Base-by-base conservation (phyloP, 192 early-diverging fungal species). In the Coemansia sp. region DNA sequence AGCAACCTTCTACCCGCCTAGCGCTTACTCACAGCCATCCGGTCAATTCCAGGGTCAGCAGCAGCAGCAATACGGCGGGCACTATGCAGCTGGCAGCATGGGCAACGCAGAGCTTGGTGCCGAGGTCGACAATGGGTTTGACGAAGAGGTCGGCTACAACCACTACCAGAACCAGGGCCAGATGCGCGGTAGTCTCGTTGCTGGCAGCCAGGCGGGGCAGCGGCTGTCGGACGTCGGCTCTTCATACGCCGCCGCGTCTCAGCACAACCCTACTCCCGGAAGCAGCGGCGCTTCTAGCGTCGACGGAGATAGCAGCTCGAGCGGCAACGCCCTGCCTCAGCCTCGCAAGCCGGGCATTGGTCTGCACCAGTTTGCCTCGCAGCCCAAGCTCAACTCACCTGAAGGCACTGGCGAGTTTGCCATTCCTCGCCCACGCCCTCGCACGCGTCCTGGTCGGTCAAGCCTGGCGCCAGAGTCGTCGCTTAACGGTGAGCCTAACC, bases 91-190 rank as follows among this genome's bases (percentile, higher is more conserved):
- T 16, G 31, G 33, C 57, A 20, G 24, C 20, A 27, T 22, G 15
- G 47, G 44, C 44, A 72, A 74, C 46, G 72, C 66, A 29, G 72
- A 68, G 18, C 74, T 83, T 74, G 80, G 72, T 31, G 62, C 74
- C 11, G 81, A 78, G 29, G 70, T 72, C 52, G 71, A 74, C 58
- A 78, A 70, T 53, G 81, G 81, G 2, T 83, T 83, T 53, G 81
- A 83, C 73, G 69, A 65, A 36, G 70, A 77, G n/a, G 57, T 60
- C 31, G 73, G 73, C 27, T 75, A 62, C 46, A 73, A 73, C 44
- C 76, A 83, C 68, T 83, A 83, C 68, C 73, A 66, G 55, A 71
- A 73, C 43, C 24, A 72, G 44, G 72, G 68, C 73, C 47, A 61
- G 18, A 24, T 47, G 16, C 70, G 41, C 57, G 11, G 38, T 27